These are phyloP conservation scores for Actinomucor elegans DNA, from an alignment of 371 early-diverging fungal species.

Conservation along the genomic window DNA sequence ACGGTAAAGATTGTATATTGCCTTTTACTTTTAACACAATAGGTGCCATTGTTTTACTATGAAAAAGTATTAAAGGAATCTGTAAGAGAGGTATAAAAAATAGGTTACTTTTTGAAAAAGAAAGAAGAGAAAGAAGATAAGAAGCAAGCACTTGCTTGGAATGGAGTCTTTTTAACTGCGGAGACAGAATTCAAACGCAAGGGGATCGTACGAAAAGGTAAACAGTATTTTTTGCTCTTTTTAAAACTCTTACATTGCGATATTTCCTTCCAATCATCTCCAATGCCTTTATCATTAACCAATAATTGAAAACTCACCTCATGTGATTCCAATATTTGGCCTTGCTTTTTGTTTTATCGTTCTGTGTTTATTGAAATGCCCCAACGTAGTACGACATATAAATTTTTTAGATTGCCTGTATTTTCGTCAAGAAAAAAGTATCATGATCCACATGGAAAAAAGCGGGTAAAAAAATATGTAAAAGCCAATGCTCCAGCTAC, in stretches of 20 bases:
- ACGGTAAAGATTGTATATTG: slow-evolving; percentile 62
- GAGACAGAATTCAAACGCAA: slow-evolving; percentile 18
- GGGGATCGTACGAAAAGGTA: slow-evolving; percentile 3
- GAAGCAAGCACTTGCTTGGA: neutral
- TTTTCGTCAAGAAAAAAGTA: too few species aligned
- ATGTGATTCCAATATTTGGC: neutral
- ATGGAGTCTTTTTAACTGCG: slow-evolving; percentile 8
- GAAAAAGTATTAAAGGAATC: neutral
- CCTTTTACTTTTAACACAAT: slow-evolving; percentile 76
- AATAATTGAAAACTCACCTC: neutral
- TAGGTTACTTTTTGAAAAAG: neutral
- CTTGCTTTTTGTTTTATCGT: too few species aligned
- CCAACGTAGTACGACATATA: too few species aligned
- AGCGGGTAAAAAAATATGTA: slow-evolving; percentile 1
- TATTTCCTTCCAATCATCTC: slow-evolving; percentile 13
- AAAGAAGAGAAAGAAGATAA: slow-evolving; percentile 6
- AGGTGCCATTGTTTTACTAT: slow-evolving; percentile 58
- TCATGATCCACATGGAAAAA: neutral
- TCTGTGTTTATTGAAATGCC: too few species aligned
- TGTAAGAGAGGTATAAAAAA: neutral
- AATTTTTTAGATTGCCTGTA: too few species aligned
- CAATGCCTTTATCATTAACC: slow-evolving; percentile 1
- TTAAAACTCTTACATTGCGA: too few species aligned
- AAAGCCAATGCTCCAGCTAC: too few species aligned
- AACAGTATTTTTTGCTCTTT: too few species aligned